Percentiles rank a stretch among this genome's conserved stretches.
phyloP scores from a whole-genome alignment of 2,329 filamentous ascomycete species.

The Ophiostoma ips region DNA sequence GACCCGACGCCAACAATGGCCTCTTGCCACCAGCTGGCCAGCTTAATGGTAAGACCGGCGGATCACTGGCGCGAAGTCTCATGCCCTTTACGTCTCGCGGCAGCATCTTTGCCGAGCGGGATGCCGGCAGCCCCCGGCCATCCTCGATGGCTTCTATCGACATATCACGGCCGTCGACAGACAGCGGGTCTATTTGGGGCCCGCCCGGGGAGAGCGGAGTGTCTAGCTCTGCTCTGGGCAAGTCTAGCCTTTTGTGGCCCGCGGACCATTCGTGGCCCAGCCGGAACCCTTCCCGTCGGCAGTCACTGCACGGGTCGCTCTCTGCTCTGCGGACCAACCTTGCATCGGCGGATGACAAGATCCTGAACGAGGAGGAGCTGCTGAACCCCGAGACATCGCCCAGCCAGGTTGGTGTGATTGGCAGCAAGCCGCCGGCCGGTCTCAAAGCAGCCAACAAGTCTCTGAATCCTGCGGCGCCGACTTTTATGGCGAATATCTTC shows the following conservation, averaged over 20 bases:
- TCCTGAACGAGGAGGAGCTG: constrained; percentile 43
- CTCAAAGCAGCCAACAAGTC: constrained; percentile 26
- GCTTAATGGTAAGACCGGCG: constrained; percentile 18
- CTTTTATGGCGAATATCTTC: constrained; percentile 65
- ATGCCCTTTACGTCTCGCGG: constrained; percentile 36
- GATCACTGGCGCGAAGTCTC: constrained; percentile 25
- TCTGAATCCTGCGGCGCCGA: constrained; percentile 79
- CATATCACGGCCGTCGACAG: constrained; percentile 63
- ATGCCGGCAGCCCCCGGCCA: constrained; percentile 48
- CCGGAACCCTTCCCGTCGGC: constrained; percentile 62
- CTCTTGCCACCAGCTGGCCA: constrained; percentile 11
- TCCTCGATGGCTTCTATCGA: constrained; percentile 56
- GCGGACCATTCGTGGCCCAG: constrained; percentile 38
- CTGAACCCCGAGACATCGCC: constrained; percentile 38
- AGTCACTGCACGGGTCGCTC: constrained; percentile 67
- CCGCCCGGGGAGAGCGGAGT: constrained; percentile 28
- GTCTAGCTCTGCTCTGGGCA: constrained; percentile 25
- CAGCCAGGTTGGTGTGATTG: constrained; percentile 57
- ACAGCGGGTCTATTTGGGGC: constrained; percentile 64
- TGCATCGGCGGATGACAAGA: constrained; percentile 50
- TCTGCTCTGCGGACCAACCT: constrained; percentile 46
- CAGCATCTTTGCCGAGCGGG: constrained; percentile 35
- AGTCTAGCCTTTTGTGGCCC: constrained; percentile 52
- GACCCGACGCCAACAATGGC: constrained; percentile 29
- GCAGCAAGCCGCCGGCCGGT: constrained; percentile 49